Evolutionary conservation across 2,329 filamentous ascomycete species (phyloP).

Genomic region (Penicillium sp.): DNA sequence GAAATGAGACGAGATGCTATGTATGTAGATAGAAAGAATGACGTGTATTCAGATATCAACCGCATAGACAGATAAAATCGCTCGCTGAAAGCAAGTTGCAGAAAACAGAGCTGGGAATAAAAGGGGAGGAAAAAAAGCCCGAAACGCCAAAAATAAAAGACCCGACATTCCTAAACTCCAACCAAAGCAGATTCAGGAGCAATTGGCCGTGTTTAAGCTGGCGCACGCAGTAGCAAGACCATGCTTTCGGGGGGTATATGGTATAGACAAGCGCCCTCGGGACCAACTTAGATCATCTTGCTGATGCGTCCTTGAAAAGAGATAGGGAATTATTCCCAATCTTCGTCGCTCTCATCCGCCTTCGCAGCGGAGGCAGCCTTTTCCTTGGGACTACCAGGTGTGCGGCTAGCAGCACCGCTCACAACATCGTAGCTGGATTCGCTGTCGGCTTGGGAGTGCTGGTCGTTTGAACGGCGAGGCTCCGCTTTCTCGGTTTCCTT

Average conservation of each 20-base stretch:
- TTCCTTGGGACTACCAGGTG: conserved; percentile 65
- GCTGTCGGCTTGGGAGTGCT: conserved; percentile 86
- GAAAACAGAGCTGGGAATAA: conserved; percentile 16
- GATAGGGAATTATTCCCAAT: conserved; percentile 65
- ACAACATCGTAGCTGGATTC: conserved; percentile 97
- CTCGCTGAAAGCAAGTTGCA: conserved; percentile 25
- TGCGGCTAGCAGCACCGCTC: conserved; percentile 74
- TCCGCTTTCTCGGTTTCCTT: conserved; percentile 61
- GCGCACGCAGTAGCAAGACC: neutral
- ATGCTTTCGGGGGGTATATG: neutral
- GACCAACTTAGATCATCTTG: neutral
- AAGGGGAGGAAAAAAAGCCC: conserved; percentile 3
- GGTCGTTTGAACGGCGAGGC: conserved; percentile 74
- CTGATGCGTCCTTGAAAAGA: neutral
- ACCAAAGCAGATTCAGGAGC: conserved; percentile 11
- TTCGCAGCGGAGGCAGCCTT: conserved; percentile 40
- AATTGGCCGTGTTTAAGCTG: neutral
- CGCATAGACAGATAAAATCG: conserved; percentile 9
- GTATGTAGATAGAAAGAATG: conserved; percentile 16
- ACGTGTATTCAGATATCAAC: conserved; percentile 19
- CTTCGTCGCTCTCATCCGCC: conserved; percentile 65
- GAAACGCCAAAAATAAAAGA: conserved; percentile 21
- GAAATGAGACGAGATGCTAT: conserved; percentile 16
- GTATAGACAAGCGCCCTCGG: conserved; percentile 7
- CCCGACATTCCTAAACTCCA: conserved; percentile 22